phyloP scores from a whole-genome alignment of 768 basidiomycete species.

The Lyophyllum shimeji region DNA sequence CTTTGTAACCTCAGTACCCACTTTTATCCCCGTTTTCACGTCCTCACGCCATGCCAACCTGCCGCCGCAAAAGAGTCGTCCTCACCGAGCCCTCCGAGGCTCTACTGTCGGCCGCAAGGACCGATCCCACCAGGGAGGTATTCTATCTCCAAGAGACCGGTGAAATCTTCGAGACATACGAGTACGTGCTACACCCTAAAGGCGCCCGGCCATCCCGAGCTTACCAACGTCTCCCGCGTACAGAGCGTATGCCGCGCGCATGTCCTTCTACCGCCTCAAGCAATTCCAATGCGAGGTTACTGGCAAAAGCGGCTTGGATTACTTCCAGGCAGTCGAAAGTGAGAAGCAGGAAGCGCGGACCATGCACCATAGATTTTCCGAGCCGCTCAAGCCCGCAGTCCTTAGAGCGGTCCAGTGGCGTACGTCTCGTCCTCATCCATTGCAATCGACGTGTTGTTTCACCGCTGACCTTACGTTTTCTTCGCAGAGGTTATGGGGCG shows the following conservation, averaged over 20 bases:
- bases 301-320: conserved; percentile 90
- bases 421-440: conserved; percentile 47
- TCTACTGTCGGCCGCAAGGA: conserved; percentile 63
- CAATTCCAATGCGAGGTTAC: conserved; percentile 98
- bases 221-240: conserved; percentile 16
- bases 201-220: conserved; percentile 24
- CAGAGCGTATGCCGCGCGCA: conserved; percentile 83
- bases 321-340: conserved; percentile 90
- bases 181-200: conserved; percentile 57
- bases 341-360: conserved; percentile 88
- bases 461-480: conserved; percentile 18
- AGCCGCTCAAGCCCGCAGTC: conserved; percentile 88
- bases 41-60: conserved; percentile 68
- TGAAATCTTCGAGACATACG: conserved; percentile 96
- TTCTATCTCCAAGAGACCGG: conserved; percentile 94
- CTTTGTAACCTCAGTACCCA: conserved; percentile 15
- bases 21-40: conserved; percentile 19
- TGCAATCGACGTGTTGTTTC: conserved; percentile 13
- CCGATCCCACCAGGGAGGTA: conserved; percentile 72
- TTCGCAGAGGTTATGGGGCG: conserved; percentile 91
- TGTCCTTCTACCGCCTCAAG: conserved; percentile 92
- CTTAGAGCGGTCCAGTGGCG: conserved; percentile 96
- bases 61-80: conserved; percentile 86
- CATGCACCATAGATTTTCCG: conserved; percentile 89
- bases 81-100: conserved; percentile 78